phyloP scores from a whole-genome alignment of 441 rosid species.

The Manihot esculenta region DNA sequence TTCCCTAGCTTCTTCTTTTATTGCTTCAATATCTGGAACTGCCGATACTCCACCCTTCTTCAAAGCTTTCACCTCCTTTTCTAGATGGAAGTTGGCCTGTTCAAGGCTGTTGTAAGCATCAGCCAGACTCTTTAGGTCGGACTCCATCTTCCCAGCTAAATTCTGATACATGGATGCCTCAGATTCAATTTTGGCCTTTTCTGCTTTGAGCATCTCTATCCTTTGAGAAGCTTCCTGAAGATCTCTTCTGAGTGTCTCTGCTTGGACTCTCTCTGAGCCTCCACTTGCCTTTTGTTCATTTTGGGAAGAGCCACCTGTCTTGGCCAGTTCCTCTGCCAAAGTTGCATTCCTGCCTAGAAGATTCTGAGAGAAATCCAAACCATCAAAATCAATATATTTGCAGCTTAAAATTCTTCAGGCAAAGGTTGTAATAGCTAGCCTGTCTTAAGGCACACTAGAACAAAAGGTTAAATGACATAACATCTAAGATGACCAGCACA shows the following conservation, averaged over 20 bases:
- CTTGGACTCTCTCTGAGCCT: conserved; percentile 66
- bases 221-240: conserved; percentile 79
- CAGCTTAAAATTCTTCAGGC: neutral
- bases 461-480: neutral
- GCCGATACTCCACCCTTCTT: conserved; percentile 53
- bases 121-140: conserved; percentile 81
- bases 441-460: no score
- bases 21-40: conserved; percentile 52
- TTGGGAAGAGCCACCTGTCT: conserved; percentile 58
- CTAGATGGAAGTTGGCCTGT: conserved; percentile 72
- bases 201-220: conserved; percentile 66
- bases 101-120: conserved; percentile 94
- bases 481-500: neutral
- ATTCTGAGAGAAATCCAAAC: conserved; percentile 38
- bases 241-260: conserved; percentile 71
- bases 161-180: conserved; percentile 68
- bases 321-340: conserved; percentile 86
- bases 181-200: conserved; percentile 64
- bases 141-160: conserved; percentile 74
- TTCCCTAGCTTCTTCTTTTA: conserved; percentile 82
- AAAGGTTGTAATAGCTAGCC: conserved; percentile 6
- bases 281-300: conserved; percentile 52
- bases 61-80: conserved; percentile 67
- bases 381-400: conserved; percentile 12
- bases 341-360: conserved; percentile 85